Base-by-base conservation (phyloP, 495 filamentous ascomycete genomes). In the Pseudevernia furfuracea region DNA sequence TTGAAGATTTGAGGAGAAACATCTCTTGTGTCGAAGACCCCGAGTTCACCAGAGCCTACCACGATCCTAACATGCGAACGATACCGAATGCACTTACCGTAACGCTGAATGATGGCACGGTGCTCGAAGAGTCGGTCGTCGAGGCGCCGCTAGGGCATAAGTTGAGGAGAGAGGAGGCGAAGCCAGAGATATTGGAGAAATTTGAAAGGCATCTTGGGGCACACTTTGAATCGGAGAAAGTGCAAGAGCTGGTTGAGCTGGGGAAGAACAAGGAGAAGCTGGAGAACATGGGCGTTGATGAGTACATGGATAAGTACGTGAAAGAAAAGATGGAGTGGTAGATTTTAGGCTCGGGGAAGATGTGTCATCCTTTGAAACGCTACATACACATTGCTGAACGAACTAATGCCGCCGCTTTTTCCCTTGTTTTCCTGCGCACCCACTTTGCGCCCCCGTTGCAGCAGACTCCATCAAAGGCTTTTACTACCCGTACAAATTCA, bases 51-150 rank as follows among this genome's bases (percentile, higher is more conserved):
- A 72, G 78, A 64, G 92, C 97, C 76, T 98, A 98, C 84, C 94
- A 98, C 71, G 82, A 96, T 79, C 90, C 92, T 23, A 77, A 81
- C 56, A 89, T 95, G 82, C 90, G 94, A 55, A 96, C 90, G 72
- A 98, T 98, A 76, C 88, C 91, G 73, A 98, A 98, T 78, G 94
- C 91, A 19, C 80, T 98, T 68, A 95, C 90, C 21, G 90, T 98
- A 55, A 92, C 86, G 69, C 81, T 98, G 56, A 92, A 95, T 71
- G 95, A 98, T 69, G 94, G 94, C 72, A 97, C 92, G n/a, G 82
- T 90, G 28, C 82, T 97, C 25, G 85, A 92, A 21, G 94, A 98
- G 77, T 84, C 93, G 44, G 87, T 89, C n/a, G 87, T 98, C 39
- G 92, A 97, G 79, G 94, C 95, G 43, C 94, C 94, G 43, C 83